Percentiles rank a stretch among this genome's conserved stretches.
Conservation (phyloP, 225 moss, liverwort and hornwort species). For the Antitrichia curtipendula region DNA sequence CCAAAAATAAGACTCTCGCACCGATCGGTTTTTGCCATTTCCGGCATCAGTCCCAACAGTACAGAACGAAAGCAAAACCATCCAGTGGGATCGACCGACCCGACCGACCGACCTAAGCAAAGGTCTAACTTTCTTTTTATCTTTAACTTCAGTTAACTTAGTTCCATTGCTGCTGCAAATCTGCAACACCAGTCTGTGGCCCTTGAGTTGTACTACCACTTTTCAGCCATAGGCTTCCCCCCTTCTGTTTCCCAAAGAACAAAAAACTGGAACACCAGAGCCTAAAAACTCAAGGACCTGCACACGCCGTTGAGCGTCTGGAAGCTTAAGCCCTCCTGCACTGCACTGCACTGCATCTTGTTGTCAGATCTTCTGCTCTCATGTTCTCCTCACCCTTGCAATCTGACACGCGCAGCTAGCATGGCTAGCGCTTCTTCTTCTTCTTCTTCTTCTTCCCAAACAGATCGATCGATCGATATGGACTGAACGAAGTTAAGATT, state of each 20-base stretch:
- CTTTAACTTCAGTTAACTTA: not conserved
- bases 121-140: too few relatives aligned
- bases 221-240: not conserved
- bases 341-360: not conserved
- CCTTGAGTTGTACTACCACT: not conserved
- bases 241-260: not conserved
- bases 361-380: not conserved
- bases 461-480: not conserved
- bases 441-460: not conserved
- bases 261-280: not conserved
- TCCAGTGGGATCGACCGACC: not conserved
- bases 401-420: not conserved
- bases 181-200: not conserved
- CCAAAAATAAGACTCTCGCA: not conserved
- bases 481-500: not conserved
- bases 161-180: not conserved
- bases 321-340: not conserved
- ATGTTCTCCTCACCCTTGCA: not conserved
- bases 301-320: not conserved
- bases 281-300: not conserved
- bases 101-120: not conserved
- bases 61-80: not conserved
- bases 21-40: not conserved
- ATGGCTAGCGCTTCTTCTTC: not conserved
- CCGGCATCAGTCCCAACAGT: not conserved